Percentiles rank a stretch among this genome's conserved stretches.
Conservation (phyloP, 345 rosid species). For the Cochlearia excelsa region DNA sequence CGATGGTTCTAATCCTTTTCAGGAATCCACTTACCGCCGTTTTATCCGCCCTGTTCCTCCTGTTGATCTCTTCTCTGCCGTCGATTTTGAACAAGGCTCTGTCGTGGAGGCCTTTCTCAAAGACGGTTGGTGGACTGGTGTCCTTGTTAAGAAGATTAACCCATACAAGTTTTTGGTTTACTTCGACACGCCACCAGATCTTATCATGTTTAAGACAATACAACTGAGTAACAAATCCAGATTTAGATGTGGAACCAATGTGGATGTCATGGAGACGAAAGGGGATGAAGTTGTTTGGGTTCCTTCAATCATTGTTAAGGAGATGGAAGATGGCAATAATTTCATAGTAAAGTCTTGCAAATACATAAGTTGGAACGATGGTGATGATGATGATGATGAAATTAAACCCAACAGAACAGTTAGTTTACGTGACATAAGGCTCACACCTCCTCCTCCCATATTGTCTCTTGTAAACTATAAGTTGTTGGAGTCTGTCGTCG, state of each 20-base stretch:
- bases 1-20: conserved; percentile 22
- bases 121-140: conserved; percentile 9
- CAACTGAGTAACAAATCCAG: conserved; percentile 24
- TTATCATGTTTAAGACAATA: background rate
- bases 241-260: conserved; percentile 40
- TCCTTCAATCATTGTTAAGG: conserved; percentile 53
- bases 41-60: conserved; percentile 10
- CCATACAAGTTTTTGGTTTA: background rate
- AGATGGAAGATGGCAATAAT: conserved; percentile 36
- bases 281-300: conserved; percentile 49
- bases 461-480: conserved; percentile 36
- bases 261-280: conserved; percentile 41
- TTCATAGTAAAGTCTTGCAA: conserved; percentile 44
- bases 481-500: conserved; percentile 47
- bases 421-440: conserved; percentile 41
- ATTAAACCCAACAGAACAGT: conserved; percentile 29
- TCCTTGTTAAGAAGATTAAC: conserved; percentile 2
- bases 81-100: background rate
- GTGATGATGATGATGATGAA: conserved; percentile 13
- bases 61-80: background rate
- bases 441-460: conserved; percentile 37
- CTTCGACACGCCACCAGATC: conserved; percentile 2
- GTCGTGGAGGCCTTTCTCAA: background rate
- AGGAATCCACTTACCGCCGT: background rate
- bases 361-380: conserved; percentile 21